Evolutionary conservation across 148 eudicot species (phyloP), one percentile per base, ranked within the genome.

Genomic region (Fagopyrum homotropicum): DNA sequence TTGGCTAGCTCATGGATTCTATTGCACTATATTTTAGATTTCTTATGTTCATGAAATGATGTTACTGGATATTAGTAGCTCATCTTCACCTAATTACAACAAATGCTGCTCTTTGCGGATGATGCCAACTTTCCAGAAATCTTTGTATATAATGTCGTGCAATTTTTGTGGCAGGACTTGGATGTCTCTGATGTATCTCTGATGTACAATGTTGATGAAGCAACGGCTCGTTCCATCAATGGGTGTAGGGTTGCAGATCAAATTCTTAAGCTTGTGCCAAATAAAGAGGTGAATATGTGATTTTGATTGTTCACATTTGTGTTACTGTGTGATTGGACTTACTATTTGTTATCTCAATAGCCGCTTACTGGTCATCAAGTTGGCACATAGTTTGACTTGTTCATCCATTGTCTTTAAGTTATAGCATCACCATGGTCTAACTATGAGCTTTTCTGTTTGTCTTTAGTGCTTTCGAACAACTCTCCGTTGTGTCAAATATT

Each of bases 171-270:
- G 40, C 85, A 93, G 98, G 90, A 91, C 81, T 78, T 91, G 85
- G 98, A 91, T 69, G 84, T 93, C 68, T 91, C 98, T 6, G 77
- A 88, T 82, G 82, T 83, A 14, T 89, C 97, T 29, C 80, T 93
- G 47, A 78, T 93, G 49, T 83, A 82, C 72, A 79, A 91, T 78
- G 88, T 88, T 60, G 98, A 93, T 52, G 98, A 91, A 83, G 90
- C 97, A 61, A 91, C 98, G 54, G 98, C 86, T 61, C 86, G 95
- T 35, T 91, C 97, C 75, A 87, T 93, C n/a, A 93, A 93, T 86
- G 98, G 97, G 14, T 89, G 95, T 73, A 85, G 97, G 81, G 98
- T 93, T 48, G 97, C 97, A 5, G 97, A 93, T 84, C 95, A 85
- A 76, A 91, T 93, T 86, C 93, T 93, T 54, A 91, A 87, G 85